Percentiles rank a stretch among this genome's conserved stretches.
Evolutionary conservation across 164 flowering plant species (phyloP).

Genomic region (Buxus sempervirens): DNA sequence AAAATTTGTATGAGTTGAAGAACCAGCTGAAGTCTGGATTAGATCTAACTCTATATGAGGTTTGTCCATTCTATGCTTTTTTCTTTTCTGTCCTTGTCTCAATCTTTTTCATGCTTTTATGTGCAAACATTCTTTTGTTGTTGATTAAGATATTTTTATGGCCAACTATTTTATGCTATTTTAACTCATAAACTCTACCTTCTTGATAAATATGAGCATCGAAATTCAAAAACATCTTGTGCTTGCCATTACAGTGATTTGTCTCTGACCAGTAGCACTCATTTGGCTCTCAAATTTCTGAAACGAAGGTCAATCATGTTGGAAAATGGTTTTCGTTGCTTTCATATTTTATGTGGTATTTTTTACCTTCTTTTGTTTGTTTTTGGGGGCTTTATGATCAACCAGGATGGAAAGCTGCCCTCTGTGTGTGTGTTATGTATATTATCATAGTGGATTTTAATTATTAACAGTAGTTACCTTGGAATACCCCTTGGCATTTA

Average conservation of each 20-base stretch:
- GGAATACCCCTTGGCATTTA: background rate
- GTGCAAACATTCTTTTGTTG: background rate
- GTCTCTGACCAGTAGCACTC: background rate
- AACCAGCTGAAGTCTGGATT: constrained; percentile 62
- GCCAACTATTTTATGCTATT: background rate
- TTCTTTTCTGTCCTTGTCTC: background rate
- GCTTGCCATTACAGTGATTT: background rate
- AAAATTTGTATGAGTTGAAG: constrained; percentile 48
- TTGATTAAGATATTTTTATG: background rate
- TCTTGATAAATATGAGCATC: background rate
- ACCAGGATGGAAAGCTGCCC: background rate
- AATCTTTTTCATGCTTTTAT: constrained; percentile 5
- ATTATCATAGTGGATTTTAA: too few species aligned
- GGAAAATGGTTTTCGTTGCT: background rate
- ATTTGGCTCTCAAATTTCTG: background rate
- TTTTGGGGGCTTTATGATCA: background rate
- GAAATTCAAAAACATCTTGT: too few species aligned
- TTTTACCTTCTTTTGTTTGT: background rate
- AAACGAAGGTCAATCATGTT: background rate
- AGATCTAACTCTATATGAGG: constrained; percentile 68
- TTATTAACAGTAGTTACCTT: too few species aligned
- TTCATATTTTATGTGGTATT: background rate
- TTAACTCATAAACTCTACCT: background rate
- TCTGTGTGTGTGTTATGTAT: too few species aligned
- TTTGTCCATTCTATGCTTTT: constrained; percentile 20